phyloP scores from a whole-genome alignment of 345 rosid species.

The Eucalyptus marginata region DNA sequence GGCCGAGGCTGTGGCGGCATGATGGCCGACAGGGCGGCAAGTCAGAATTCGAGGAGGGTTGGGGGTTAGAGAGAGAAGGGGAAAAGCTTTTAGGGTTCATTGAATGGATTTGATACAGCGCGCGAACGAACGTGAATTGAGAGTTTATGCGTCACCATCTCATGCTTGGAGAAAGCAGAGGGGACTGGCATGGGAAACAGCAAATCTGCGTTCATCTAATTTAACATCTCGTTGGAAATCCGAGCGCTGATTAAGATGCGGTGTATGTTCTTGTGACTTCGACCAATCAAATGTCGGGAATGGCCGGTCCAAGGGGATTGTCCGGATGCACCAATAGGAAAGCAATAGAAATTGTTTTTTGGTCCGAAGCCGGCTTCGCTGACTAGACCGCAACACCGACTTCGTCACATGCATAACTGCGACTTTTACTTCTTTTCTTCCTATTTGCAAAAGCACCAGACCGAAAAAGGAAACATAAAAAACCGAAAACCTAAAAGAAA shows the following conservation, averaged over 20 bases:
- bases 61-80: not conserved
- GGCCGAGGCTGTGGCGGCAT: not conserved
- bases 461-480: too few relatives aligned
- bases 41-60: not conserved
- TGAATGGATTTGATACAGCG: not conserved
- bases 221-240: not conserved
- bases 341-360: not conserved
- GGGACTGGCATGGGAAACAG: not conserved
- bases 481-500: not conserved
- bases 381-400: not conserved
- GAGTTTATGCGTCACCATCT: not conserved
- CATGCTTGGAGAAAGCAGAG: not conserved
- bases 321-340: not conserved
- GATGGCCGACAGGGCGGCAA: not conserved
- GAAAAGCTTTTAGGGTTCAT: not conserved
- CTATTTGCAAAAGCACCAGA: not conserved
- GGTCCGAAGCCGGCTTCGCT: not conserved
- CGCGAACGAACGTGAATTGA: not conserved
- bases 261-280: not conserved
- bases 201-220: not conserved
- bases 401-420: not conserved
- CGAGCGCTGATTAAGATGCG: not conserved
- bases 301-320: not conserved
- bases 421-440: not conserved
- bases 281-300: not conserved